Evolutionary conservation across 192 early-diverging fungal species (phyloP), one percentile per base, ranked within the genome.

Genomic region (Rhizoclosmatium globosum): DNA sequence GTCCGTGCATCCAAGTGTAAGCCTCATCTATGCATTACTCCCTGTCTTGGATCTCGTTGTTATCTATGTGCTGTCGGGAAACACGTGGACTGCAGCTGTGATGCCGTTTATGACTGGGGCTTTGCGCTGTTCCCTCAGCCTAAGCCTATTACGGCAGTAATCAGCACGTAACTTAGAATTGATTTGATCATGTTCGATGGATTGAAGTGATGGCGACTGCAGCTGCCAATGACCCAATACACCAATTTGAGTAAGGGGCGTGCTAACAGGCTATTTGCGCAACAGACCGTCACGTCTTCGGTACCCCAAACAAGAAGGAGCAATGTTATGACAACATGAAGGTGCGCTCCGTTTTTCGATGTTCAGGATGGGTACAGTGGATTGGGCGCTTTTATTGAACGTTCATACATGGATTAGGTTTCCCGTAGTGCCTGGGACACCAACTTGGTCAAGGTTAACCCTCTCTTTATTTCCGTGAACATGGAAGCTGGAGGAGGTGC

Each of bases 351-450:
- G 13, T 64, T 41, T 45, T 6, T 59, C 0, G 43, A 31, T 59
- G 3, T 82, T 2, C 4, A 74, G 39, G 45, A 7, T 56, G 43
- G 38, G 3, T 68, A 31, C 31, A 31, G 31, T 31, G 31, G 31
- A 31, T 31, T 31, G 31, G 31, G 31, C 31, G 31, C 31, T 31
- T 31, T 31, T 31, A 31, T 31, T 31, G 31, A 31, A 31, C 31
- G 31, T 31, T 31, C 31, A 31, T 64, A 9, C 21, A n/a, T 57
- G 53, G 53, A 11, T 56, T 48, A 94, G 74, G 91, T 97, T 58
- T 93, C 94, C 43, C 86, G 91, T 64, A 94, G 89, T 72, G 97
- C 98, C 7, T 98, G 96, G 97, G 98, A 99, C 84, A 99, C 95
- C 82, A 99, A 99, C 89, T 88, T 96, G 75, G 94, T 98, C 79